A percentile compares a stretch with the other conserved stretches of the same genome.
phyloP scores from a whole-genome alignment of 768 basidiomycete species.

The Trametes villosa region DNA sequence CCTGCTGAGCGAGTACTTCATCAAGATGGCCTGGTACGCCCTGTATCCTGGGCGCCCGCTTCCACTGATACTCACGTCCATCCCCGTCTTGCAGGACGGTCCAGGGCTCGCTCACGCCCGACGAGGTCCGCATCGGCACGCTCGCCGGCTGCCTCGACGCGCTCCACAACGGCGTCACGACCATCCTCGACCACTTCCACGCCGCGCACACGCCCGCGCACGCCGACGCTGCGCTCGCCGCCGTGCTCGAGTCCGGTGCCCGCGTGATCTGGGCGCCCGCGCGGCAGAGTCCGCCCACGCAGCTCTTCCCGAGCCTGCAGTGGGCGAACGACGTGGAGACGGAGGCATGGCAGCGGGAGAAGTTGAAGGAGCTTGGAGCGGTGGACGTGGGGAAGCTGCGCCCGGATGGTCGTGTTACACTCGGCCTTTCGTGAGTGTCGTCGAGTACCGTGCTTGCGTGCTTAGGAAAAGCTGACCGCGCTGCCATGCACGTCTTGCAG shows the following conservation, averaged over 20 bases:
- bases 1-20: conserved; percentile 35
- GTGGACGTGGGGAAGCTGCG: conserved; percentile 29
- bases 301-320: conserved; percentile 23
- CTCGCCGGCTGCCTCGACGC: conserved; percentile 38
- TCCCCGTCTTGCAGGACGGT: too few relatives aligned
- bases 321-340: conserved; percentile 30
- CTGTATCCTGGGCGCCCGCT: too few relatives aligned
- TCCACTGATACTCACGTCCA: too few relatives aligned
- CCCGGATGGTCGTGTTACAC: conserved; percentile 32
- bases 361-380: conserved; percentile 28
- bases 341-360: conserved; percentile 29
- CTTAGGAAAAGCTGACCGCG: too few relatives aligned
- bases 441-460: not conserved
- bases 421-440: conserved; percentile 32
- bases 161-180: conserved; percentile 37
- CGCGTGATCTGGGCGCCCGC: conserved; percentile 34
- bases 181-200: conserved; percentile 39
- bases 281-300: conserved; percentile 31
- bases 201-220: conserved; percentile 30
- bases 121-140: conserved; percentile 35
- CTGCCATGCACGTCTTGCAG: conserved; percentile 7
- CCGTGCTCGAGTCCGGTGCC: conserved; percentile 33
- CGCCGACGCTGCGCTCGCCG: conserved; percentile 30
- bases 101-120: conserved; percentile 30
- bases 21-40: conserved; percentile 32